Conservation (phyloP, 768 basidiomycete genomes). For the Boletus huronensis region DNA sequence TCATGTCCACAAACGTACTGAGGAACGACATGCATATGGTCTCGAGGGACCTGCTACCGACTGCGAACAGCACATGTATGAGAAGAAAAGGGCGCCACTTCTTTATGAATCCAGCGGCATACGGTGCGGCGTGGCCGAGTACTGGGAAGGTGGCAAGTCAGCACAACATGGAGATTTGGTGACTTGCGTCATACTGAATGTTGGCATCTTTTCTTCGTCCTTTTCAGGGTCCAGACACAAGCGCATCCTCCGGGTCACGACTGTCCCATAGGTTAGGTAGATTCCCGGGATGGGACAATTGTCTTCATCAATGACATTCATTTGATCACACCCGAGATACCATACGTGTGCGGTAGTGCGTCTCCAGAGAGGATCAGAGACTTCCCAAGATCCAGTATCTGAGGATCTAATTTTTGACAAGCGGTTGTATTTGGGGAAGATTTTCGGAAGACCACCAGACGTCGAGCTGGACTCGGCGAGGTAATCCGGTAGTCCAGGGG, state of each 20-base stretch:
- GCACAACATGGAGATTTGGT: neutral
- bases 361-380: neutral
- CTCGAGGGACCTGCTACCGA: constrained; percentile 5
- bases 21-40: constrained; percentile 4
- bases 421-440: constrained; percentile 8
- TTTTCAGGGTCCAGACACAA: constrained; percentile 2
- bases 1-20: constrained; percentile 11
- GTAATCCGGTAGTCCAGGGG: constrained; percentile 21
- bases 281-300: neutral
- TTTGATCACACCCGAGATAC: neutral
- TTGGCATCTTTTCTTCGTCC: constrained; percentile 9
- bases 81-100: constrained; percentile 15
- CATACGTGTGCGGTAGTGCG: constrained; percentile 4
- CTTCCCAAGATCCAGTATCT: neutral
- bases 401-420: neutral
- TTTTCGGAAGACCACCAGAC: constrained; percentile 14
- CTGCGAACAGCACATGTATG: constrained; percentile 6
- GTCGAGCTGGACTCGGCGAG: constrained; percentile 17
- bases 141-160: constrained; percentile 1
- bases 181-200: constrained; percentile 3
- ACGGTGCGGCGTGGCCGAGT: constrained; percentile 4
- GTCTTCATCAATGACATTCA: neutral
- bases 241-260: neutral
- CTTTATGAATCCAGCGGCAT: constrained; percentile 1
- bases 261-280: neutral